Base-by-base conservation (phyloP, 2,329 filamentous ascomycete species). In the Cercospora sp. region DNA sequence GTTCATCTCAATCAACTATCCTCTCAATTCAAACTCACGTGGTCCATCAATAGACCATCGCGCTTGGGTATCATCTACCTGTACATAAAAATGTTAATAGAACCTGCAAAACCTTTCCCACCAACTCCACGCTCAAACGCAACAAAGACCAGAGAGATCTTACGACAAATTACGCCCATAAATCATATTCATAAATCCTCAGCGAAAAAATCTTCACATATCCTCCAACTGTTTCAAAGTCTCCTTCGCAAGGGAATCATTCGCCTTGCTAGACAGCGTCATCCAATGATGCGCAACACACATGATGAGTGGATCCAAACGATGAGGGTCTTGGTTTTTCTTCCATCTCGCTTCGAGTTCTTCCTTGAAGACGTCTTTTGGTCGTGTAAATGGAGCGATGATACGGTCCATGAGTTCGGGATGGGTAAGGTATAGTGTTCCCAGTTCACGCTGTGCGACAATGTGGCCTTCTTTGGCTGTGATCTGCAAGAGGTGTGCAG, bases 241-340 rank as follows among this genome's bases (percentile, higher is more conserved):
- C 78, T 90, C 91, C 77, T 88, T 90, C 20, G 94, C 94, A 73
- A 97, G 83, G 76, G 91, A 87, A 78, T 98, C 94, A 1, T 93
- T 93, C n/a, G 93, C 93, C 64, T 87, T 86, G 74, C 92, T 91
- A 42, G 92, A 93, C 72, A 92, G 85, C 81, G 94, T 92, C 93
- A 98, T 97, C 94, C 94, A 98, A 83, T 98, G 94, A 80, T 96
- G 89, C 9, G 94, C 94, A 66, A 97, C 88, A 75, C 94, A 97
- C 91, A 98, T 95, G 51, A 93, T 89, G 64, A 90, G 90, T 1
- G 92, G 92, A 78, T 97, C 93, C 68, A 90, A 93, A 72, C 92
- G 85, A 64, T 83, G 80, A 16, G 85, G 84, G 74, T 90, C 87
- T 63, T 86, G 83, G 48, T 86, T 86, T 71, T 84, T 84, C 70